Conservation (phyloP, 768 basidiomycete genomes). For the Kwoniella europaea region DNA sequence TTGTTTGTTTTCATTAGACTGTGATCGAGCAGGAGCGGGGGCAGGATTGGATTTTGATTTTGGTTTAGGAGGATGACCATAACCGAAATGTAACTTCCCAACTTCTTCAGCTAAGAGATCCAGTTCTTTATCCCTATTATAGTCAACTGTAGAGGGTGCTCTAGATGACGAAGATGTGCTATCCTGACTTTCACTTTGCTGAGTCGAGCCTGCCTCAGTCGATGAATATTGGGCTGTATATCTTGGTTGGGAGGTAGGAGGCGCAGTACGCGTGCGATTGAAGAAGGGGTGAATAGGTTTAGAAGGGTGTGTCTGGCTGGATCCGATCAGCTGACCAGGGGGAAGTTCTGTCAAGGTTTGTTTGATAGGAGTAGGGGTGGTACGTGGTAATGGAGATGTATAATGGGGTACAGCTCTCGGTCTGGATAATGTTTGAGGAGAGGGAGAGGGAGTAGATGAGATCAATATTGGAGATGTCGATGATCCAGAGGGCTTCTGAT, state of each 20-base stretch:
- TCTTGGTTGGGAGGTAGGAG: constrained; percentile 35
- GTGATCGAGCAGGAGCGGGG: too few species aligned
- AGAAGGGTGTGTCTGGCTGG: background rate
- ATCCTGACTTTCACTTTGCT: constrained; percentile 1
- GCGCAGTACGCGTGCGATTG: constrained; percentile 20
- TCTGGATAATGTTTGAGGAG: constrained; percentile 5
- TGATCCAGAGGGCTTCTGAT: constrained; percentile 13
- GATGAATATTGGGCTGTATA: constrained; percentile 42
- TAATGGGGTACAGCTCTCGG: constrained; percentile 30
- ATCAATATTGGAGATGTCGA: constrained; percentile 28
- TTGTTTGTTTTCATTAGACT: background rate
- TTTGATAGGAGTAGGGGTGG: constrained; percentile 24
- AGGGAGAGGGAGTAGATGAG: constrained; percentile 23
- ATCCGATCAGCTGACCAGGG: background rate
- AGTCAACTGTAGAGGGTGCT: background rate
- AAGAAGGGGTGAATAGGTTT: constrained; percentile 54
- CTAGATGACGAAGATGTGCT: background rate
- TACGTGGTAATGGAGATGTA: constrained; percentile 31
- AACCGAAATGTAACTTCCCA: constrained; percentile 3
- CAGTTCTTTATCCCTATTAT: background rate
- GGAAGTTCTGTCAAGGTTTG: background rate
- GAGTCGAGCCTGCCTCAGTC: constrained; percentile 22
- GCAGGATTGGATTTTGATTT: background rate
- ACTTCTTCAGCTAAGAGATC: constrained; percentile 21
- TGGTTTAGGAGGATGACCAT: background rate